Evolutionary conservation across 345 rosid genomes (phyloP), one percentile per base, ranked within the genome.

Genomic region (Eucalyptus brandiana): DNA sequence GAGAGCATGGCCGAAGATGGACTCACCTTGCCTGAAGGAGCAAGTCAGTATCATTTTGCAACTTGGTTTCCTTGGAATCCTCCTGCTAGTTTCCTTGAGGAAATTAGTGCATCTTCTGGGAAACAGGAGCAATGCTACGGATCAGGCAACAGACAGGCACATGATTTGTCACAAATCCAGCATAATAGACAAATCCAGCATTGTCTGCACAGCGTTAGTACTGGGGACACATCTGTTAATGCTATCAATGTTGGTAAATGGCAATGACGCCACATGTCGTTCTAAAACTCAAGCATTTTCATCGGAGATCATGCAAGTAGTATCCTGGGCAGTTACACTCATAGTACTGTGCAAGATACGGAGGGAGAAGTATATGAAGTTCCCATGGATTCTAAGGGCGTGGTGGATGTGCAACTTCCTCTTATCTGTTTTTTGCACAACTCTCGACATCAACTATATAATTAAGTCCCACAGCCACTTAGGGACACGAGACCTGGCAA

Each of bases 381-480:
- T 94, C 89, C 98, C 99, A 85, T 93, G 95, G 96, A 91, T 94
- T 89, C 88, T 96, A 87, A 94, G 99, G 90, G 90, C 92, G 60
- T 97, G 99, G 99, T 97, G 99, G 99, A 86, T 95, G 89, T 96
- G 94, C 93, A 93, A 93, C 93, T 97, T 96, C 96, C 86, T 93
- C n/a, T 67, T 95, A 83, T 94, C 93, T 67, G 45, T 89, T 81
- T 54, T 87, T 65, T 76, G 93, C 90, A 90, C 91, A 2, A 92
- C 91, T 89, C 88, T 95, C 48, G 88, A 92, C 40, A 89, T 89
- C 86, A 90, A 87, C 87, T 90, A 80, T 88, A 90, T 91, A 86
- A 91, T 91, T 87, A 54, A 87, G 86, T 91, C 88, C 87, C 92
- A 91, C 14, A 88, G 88, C 80, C 93, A 88, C 53, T 91, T 95